Evolutionary conservation across 2,329 filamentous ascomycete species (phyloP).

Genomic region (Esteya vermicola): DNA sequence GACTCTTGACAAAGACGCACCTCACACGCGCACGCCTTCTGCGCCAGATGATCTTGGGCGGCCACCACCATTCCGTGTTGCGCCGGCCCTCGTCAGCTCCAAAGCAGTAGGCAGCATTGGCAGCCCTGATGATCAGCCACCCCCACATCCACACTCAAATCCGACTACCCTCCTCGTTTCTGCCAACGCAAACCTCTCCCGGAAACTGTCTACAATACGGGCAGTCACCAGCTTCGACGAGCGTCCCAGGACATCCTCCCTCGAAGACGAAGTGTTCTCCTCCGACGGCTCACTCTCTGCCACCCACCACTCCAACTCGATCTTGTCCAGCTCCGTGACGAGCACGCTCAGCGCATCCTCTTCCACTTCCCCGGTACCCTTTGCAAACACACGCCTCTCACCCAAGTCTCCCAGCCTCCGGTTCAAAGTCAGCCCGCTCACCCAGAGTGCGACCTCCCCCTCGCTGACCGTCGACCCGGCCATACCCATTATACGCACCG

Average conservation of each 20-base stretch:
- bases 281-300: conserved; percentile 22
- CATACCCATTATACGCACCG: too few relatives aligned
- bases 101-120: conserved; percentile 21
- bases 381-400: conserved; percentile 17
- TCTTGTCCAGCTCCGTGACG: conserved; percentile 40
- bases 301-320: conserved; percentile 25
- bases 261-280: conserved; percentile 27
- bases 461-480: not conserved
- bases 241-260: conserved; percentile 18
- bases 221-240: conserved; percentile 41
- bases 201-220: conserved; percentile 36
- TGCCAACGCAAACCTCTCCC: conserved; percentile 14
- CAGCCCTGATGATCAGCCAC: too few relatives aligned
- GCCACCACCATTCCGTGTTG: conserved; percentile 22
- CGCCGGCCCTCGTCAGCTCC: conserved; percentile 23
- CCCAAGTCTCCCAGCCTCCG: conserved; percentile 19
- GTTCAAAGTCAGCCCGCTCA: conserved; percentile 18
- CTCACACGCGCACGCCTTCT: conserved; percentile 5
- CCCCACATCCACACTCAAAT: too few relatives aligned
- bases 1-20: conserved; percentile 1
- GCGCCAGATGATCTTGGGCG: conserved; percentile 13
- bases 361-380: conserved; percentile 18
- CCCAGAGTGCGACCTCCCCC: not conserved
- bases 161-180: too few relatives aligned
- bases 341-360: conserved; percentile 37